Evolutionary conservation across 768 basidiomycete species (phyloP), one percentile per base, ranked within the genome.

Genomic region (Lactarius hengduanensis): DNA sequence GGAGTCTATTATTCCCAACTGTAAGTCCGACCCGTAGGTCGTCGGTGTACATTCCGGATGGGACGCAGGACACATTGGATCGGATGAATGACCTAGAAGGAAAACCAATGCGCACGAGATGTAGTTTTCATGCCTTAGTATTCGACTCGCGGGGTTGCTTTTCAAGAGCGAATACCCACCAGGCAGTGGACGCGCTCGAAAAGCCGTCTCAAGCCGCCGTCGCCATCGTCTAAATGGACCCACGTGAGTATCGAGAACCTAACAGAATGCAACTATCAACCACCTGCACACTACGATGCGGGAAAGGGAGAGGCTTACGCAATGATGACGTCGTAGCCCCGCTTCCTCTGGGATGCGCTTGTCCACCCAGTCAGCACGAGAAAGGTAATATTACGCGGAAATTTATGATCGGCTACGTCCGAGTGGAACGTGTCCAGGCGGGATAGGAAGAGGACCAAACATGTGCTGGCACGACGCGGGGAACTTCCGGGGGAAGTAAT

Each of bases 101-200:
- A n/a, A 3, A 65, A 59, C 11, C 26, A 26, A 34, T 30, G 60
- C 72, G 50, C 67, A 88, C 89, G 63, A 82, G 77, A 71, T 86
- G 79, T 84, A 88, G 86, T 15, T 89, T 82, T 66, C 80, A 87
- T 0, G 90, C 90, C 72, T 93, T 92, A 16, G 80, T 81, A 71
- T 97, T 96, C 0, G 89, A 87, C 6, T 89, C 87, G 91, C 92
- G 95, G 16, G 84, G 80, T 72, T 96, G 94, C 0, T 91, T 88
- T 73, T 97, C 94, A 2, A 97, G 78, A 0, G 96, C 73, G 62
- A 96, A 89, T 1, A 74, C 4, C 92, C 92, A 0, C 85, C 88
- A 0, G 82, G 77, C n/a, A 76, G 78, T n/a, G 96, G 79, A 3
- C 32, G 74, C 72, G 69, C 75, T 70, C 34, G 34, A 34, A 34